A percentile compares a stretch with the other conserved stretches of the same genome.
Conservation (phyloP, 192 early-diverging fungal species). For the Gonapodya sp. region DNA sequence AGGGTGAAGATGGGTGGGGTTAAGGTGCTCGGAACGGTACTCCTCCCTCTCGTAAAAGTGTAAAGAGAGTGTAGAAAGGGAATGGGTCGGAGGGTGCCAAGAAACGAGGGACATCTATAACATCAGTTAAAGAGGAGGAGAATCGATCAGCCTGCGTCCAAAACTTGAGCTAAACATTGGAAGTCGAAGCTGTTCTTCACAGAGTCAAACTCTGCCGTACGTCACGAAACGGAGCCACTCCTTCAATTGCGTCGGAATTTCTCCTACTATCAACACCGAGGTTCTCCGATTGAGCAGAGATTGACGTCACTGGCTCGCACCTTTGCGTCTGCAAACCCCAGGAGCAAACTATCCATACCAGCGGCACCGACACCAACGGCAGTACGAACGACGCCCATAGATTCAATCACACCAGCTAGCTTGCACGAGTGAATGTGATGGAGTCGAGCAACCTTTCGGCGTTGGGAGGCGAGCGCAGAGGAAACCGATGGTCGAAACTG, state of each 20-base stretch:
- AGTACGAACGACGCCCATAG: slow-evolving; percentile 62
- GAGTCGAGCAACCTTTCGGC: slow-evolving; percentile 37
- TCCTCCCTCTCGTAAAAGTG: slow-evolving; percentile 95
- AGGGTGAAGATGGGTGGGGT: slow-evolving; percentile 49
- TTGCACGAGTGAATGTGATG: slow-evolving; percentile 53
- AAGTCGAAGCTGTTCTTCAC: no score
- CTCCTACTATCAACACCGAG: no score
- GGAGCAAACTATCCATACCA: slow-evolving; percentile 61
- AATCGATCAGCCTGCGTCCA: slow-evolving; percentile 9
- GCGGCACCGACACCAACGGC: slow-evolving; percentile 44
- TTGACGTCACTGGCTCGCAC: slow-evolving; percentile 26
- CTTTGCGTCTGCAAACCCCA: slow-evolving; percentile 78
- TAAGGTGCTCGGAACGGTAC: slow-evolving; percentile 49
- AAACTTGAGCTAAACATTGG: no score
- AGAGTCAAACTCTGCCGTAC: no score
- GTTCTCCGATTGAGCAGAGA: no score
- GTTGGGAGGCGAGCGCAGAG: not conserved
- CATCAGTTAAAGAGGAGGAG: not conserved
- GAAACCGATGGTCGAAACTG: slow-evolving; percentile 18
- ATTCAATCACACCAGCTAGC: slow-evolving; percentile 58
- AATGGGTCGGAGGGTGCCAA: slow-evolving; percentile 62
- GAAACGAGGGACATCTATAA: slow-evolving; percentile 83
- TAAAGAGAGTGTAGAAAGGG: slow-evolving; percentile 83
- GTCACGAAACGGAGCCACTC: no score
- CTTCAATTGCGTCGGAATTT: no score